Evolutionary conservation across 148 eudicot species (phyloP).

Genomic region (Simmondsia chinensis): DNA sequence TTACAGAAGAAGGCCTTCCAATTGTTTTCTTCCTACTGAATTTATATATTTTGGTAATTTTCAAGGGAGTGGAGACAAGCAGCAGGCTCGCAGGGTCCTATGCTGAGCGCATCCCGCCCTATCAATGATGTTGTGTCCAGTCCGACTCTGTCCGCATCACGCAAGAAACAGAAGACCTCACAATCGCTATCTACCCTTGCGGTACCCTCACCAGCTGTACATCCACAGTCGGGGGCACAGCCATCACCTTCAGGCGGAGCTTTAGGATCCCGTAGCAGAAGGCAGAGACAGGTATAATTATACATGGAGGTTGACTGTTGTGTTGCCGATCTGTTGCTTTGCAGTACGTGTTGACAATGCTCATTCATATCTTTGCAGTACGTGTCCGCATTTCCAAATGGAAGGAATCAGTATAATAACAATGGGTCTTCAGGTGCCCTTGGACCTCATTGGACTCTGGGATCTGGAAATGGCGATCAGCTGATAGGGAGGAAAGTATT

Average conservation of each 20-base stretch:
- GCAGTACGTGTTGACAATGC: slow-evolving; percentile 26
- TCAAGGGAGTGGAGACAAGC: slow-evolving; percentile 88
- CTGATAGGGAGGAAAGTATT: slow-evolving; percentile 75
- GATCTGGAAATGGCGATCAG: slow-evolving; percentile 36
- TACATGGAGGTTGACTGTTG: slow-evolving; percentile 2
- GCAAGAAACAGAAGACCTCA: slow-evolving; percentile 64
- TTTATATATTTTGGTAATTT: slow-evolving; percentile 4
- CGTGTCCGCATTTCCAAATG: slow-evolving; percentile 12
- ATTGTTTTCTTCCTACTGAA: slow-evolving; percentile 7
- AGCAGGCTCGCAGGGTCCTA: slow-evolving; percentile 36
- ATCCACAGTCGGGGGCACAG: slow-evolving; percentile 30
- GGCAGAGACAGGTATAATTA: slow-evolving; percentile 30
- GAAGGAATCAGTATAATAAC: slow-evolving; percentile 25
- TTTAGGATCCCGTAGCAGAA: slow-evolving; percentile 50
- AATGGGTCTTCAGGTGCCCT: slow-evolving; percentile 34
- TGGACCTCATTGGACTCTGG: slow-evolving; percentile 29
- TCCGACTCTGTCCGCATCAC: slow-evolving; percentile 59
- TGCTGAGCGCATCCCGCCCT: slow-evolving; percentile 33
- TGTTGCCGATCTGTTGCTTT: too few relatives aligned
- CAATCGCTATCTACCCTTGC: slow-evolving; percentile 42
- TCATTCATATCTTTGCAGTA: slow-evolving; percentile 20
- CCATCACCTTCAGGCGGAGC: slow-evolving; percentile 36
- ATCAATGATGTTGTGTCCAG: slow-evolving; percentile 48
- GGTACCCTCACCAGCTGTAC: slow-evolving; percentile 25
- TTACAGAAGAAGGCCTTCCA: too few relatives aligned